Evolutionary conservation across 202 grass and related monocot genomes (phyloP), one percentile per base, ranked within the genome.

Genomic region (Saccharum hybrid): DNA sequence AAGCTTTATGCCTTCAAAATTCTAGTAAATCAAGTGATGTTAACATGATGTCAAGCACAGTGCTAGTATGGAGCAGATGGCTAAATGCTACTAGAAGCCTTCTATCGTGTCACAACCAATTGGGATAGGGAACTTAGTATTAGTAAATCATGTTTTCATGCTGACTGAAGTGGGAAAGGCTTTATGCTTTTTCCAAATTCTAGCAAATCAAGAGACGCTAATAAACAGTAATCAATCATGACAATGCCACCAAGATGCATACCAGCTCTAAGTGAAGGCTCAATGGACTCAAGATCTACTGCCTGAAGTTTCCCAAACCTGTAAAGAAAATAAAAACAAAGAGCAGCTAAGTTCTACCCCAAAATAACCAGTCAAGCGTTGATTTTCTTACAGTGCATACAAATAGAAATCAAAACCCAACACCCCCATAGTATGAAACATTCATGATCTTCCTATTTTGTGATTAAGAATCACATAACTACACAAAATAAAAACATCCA

Each of bases 221-320:
- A 86, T 60, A 83, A 76, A n/a, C 7, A 60, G 70, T 37, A 40
- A 86, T 34, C 19, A 72, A 75, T 59, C 15, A 80, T 49, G n/a
- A 41, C 83, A 78, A 84, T 75, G 40, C 31, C 26, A 70, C 57
- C 37, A 56, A 68, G 72, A 93, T 70, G 22, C 73, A 65, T 87
- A 98, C 92, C 91, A 81, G 92, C 95, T 88, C 95, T 90, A 83
- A 95, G 81, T 42, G 95, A 93, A 76, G 95, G 90, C 21, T 93
- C 95, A 62, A 98, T 83, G 79, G 80, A 93, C 74, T 88, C 85
- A 48, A 98, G 87, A 87, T 98, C 85, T 19, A 95, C 85, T 12
- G 74, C 81, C 48, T 93, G 95, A 59, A 98, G 95, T 83, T 98
- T 85, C 56, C 92, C 95, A 83, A 98, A 95, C 89, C 92, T 98